Conservation (phyloP, 2,329 filamentous ascomycete species). For the Claviceps purpurea region DNA sequence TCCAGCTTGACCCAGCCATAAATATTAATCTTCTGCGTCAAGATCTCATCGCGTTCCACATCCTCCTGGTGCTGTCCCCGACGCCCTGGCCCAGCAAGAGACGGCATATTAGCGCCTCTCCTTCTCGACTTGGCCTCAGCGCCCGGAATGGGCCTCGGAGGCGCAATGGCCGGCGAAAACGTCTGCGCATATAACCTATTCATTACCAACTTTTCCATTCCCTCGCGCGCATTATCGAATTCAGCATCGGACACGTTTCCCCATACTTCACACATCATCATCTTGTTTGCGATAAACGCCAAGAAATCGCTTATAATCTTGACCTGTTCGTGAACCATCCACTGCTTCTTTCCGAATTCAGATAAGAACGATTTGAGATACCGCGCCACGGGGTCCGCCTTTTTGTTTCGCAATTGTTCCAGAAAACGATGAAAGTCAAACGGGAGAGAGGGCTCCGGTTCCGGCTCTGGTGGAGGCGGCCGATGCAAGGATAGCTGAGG, state of each 20-base stretch:
- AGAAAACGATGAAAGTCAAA: conserved; percentile 98
- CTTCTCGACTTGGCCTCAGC: conserved; percentile 55
- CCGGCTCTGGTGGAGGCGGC: conserved; percentile 58
- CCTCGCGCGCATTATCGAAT: conserved; percentile 95
- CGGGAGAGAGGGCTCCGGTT: conserved; percentile 70
- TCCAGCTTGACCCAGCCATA: conserved; percentile 91
- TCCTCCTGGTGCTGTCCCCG: conserved; percentile 95
- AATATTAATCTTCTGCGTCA: conserved; percentile 92
- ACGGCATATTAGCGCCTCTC: conserved; percentile 50
- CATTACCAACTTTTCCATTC: conserved; percentile 99
- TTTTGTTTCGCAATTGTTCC: conserved; percentile 88
- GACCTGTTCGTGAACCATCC: conserved; percentile 99
- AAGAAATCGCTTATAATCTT: conserved; percentile 97
- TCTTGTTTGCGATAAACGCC: conserved; percentile 94
- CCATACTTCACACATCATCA: conserved; percentile 96
- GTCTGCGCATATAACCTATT: conserved; percentile 92
- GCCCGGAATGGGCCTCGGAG: conserved; percentile 59
- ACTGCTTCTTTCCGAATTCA: conserved; percentile 94
- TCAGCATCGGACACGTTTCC: conserved; percentile 88
- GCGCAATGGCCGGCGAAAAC: conserved; percentile 84
- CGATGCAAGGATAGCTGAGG: conserved; percentile 40
- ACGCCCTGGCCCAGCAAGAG: conserved; percentile 58
- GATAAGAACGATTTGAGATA: conserved; percentile 88
- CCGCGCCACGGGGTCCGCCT: conserved; percentile 92
- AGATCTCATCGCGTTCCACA: conserved; percentile 88